Conservation (phyloP, 1,139 yeast species). For the Zygosaccharomyces pseudobailii region DNA sequence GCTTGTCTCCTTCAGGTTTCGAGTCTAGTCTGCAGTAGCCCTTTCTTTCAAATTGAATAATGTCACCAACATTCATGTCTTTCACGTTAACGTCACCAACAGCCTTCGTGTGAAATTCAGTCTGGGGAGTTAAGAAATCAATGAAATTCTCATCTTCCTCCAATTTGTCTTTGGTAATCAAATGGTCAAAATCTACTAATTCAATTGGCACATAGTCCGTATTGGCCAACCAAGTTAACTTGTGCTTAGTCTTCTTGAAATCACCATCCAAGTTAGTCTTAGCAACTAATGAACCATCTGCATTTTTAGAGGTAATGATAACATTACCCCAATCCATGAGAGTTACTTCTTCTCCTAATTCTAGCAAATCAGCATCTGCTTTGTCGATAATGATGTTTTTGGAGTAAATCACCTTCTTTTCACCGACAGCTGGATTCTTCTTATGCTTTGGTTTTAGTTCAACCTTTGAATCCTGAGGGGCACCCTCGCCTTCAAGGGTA, state of each 20-base stretch:
- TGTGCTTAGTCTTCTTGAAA: slow-evolving; percentile 93
- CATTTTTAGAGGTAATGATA: slow-evolving; percentile 66
- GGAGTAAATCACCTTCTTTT: slow-evolving; percentile 68
- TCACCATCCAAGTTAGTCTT: slow-evolving; percentile 92
- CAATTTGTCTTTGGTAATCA: slow-evolving; percentile 91
- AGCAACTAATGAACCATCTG: slow-evolving; percentile 66
- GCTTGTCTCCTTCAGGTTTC: slow-evolving; percentile 49
- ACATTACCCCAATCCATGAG: slow-evolving; percentile 99
- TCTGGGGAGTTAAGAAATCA: slow-evolving; percentile 83
- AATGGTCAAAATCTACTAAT: slow-evolving; percentile 88
- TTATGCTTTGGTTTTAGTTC: slow-evolving; percentile 91
- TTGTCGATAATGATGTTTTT: slow-evolving; percentile 73
- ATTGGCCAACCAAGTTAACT: slow-evolving; percentile 92
- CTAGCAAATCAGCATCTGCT: slow-evolving; percentile 75
- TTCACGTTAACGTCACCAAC: slow-evolving; percentile 77
- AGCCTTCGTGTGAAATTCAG: slow-evolving; percentile 79
- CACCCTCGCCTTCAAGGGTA: slow-evolving; percentile 52
- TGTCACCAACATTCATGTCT: slow-evolving; percentile 74
- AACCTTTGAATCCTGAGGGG: slow-evolving; percentile 55
- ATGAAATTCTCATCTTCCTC: slow-evolving; percentile 94
- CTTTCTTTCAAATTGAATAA: slow-evolving; percentile 94
- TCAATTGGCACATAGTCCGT: slow-evolving; percentile 71
- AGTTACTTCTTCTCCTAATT: slow-evolving; percentile 80
- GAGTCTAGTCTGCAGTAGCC: slow-evolving; percentile 88
- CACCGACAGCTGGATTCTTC: slow-evolving; percentile 90